Conservation (phyloP, 169 alveolate genomes). For the Plasmodium chabaudi region DNA sequence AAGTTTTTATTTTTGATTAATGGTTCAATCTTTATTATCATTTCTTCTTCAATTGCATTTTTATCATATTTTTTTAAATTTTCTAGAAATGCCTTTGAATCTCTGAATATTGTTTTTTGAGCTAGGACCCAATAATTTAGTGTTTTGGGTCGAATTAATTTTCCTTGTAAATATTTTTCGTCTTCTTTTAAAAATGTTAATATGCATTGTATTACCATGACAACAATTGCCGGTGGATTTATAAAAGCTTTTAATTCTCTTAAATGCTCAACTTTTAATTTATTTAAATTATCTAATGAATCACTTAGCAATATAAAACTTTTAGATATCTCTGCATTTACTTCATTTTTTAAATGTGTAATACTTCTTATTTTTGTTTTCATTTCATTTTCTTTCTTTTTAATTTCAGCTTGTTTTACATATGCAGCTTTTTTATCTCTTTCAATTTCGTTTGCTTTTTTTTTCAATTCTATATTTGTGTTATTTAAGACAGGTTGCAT, state of each 20-base stretch:
- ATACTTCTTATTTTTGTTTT: slow-evolving; percentile 52
- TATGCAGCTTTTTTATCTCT: slow-evolving; percentile 65
- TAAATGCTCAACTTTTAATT: slow-evolving; percentile 72
- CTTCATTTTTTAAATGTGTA: slow-evolving; percentile 62
- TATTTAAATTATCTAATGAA: slow-evolving; percentile 54
- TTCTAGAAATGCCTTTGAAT: slow-evolving; percentile 60
- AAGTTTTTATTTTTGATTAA: slow-evolving; percentile 70
- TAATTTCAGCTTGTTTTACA: slow-evolving; percentile 56
- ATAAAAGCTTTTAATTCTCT: slow-evolving; percentile 75
- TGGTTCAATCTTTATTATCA: slow-evolving; percentile 53
- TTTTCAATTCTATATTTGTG: slow-evolving; percentile 72
- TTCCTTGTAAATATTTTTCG: slow-evolving; percentile 64
- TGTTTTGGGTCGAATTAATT: slow-evolving; percentile 42
- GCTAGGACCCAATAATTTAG: slow-evolving; percentile 74
- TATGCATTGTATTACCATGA: slow-evolving; percentile 73
- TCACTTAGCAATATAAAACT: slow-evolving; percentile 65
- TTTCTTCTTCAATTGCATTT: slow-evolving; percentile 70
- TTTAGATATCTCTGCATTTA: slow-evolving; percentile 72
- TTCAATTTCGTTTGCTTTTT: slow-evolving; percentile 68
- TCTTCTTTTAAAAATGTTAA: slow-evolving; percentile 69
- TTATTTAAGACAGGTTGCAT: slow-evolving; percentile 64
- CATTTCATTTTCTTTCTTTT: slow-evolving; percentile 71
- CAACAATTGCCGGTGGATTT: slow-evolving; percentile 64
- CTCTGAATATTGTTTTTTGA: slow-evolving; percentile 71
- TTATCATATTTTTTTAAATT: slow-evolving; percentile 62